Evolutionary conservation across 805 yeast genomes (phyloP).

Genomic region (Komagataella populi): DNA sequence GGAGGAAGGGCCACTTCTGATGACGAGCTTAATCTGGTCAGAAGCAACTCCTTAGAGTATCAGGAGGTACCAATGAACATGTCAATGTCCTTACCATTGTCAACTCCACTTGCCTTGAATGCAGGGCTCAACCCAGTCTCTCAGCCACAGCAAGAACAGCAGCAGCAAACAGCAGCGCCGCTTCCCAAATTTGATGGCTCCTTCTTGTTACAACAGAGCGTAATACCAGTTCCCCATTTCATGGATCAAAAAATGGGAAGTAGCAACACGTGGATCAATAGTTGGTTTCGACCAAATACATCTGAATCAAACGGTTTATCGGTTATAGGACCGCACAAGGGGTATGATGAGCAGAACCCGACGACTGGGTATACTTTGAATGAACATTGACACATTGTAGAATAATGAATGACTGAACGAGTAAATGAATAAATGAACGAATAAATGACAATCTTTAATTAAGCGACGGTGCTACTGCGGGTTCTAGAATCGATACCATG

Average conservation of each 20-base stretch:
- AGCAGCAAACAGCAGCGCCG: not conserved
- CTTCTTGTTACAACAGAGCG: not conserved
- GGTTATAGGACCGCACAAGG: not conserved
- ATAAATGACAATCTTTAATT: not conserved
- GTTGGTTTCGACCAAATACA: not conserved
- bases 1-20: slow-evolving; percentile 40
- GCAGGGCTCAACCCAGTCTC: not conserved
- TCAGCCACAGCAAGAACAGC: not conserved
- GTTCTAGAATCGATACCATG: not conserved
- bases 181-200: not conserved
- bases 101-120: not conserved
- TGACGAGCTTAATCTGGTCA: slow-evolving; percentile 35
- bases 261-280: not conserved
- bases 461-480: not conserved
- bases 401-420: not conserved
- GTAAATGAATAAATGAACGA: not conserved
- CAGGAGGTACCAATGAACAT: not conserved
- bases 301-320: not conserved
- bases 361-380: not conserved
- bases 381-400: not conserved
- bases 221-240: not conserved
- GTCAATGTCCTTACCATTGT: not conserved
- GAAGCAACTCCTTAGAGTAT: slow-evolving; percentile 4
- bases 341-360: not conserved
- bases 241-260: not conserved